phyloP scores from a whole-genome alignment of 345 rosid genomes.

The Pistacia vera region DNA sequence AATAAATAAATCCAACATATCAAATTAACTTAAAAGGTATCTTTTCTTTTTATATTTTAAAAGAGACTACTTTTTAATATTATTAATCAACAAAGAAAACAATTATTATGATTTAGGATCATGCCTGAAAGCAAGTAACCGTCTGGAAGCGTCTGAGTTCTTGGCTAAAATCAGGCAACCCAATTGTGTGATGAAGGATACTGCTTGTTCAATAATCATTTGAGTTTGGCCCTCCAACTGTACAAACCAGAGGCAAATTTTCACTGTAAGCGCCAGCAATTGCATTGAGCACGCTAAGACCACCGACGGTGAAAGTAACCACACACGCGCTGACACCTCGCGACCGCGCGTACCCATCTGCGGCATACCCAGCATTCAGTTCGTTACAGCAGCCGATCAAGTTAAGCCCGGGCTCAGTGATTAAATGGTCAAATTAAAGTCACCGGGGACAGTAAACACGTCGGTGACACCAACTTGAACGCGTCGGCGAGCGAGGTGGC shows the following conservation, averaged over 20 bases:
- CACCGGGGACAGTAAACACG: slow-evolving; percentile 75
- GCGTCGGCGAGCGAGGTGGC: slow-evolving; percentile 70
- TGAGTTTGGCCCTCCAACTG: slow-evolving; percentile 87
- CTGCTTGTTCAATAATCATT: slow-evolving; percentile 86
- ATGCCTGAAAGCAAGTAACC: slow-evolving; percentile 75
- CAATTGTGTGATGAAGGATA: slow-evolving; percentile 77
- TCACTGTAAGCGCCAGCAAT: slow-evolving; percentile 86
- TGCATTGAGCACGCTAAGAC: slow-evolving; percentile 72
- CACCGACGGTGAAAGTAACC: slow-evolving; percentile 80
- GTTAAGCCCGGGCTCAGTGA: slow-evolving; percentile 72
- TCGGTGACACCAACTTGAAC: slow-evolving; percentile 56
- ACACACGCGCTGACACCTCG: slow-evolving; percentile 85
- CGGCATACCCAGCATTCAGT: slow-evolving; percentile 85
- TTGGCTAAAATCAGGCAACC: slow-evolving; percentile 79
- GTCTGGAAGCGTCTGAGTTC: slow-evolving; percentile 73
- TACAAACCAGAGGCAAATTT: slow-evolving; percentile 73
- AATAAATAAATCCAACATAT: background rate
- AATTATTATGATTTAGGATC: background rate
- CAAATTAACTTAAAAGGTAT: background rate
- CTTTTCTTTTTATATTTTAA: too few relatives aligned
- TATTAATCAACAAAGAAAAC: background rate
- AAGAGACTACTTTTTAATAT: background rate
- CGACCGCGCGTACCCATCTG: slow-evolving; percentile 72
- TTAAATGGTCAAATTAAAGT: slow-evolving; percentile 79
- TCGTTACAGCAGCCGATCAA: slow-evolving; percentile 82